Evolutionary conservation across 2,329 filamentous ascomycete genomes (phyloP).

Genomic region (Cercospora berteroae): DNA sequence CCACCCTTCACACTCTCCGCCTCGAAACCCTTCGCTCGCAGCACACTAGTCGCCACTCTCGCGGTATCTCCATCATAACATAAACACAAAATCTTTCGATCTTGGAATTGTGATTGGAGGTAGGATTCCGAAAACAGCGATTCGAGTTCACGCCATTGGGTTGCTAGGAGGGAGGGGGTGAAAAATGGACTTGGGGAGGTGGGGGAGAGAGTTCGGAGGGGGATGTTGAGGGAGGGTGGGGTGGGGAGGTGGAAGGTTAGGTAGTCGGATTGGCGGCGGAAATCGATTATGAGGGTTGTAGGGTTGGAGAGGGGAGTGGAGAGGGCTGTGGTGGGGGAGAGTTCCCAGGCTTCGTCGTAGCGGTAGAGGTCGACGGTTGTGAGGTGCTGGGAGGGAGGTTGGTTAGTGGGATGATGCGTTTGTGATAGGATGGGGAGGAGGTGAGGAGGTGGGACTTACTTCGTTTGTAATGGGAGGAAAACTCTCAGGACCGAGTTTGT

Average conservation of each 20-base stretch:
- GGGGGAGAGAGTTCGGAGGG: conserved; percentile 41
- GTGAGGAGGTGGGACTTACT: not conserved
- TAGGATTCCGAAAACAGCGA: conserved; percentile 38
- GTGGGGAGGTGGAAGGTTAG: conserved; percentile 4
- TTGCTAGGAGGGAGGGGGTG: conserved; percentile 44
- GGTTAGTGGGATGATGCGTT: not conserved
- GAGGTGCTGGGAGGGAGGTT: conserved; percentile 38
- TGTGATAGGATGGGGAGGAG: not conserved
- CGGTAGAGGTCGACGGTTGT: conserved; percentile 53
- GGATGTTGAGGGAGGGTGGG: conserved; percentile 22
- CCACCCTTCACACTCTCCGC: conserved; percentile 20
- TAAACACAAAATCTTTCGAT: conserved; percentile 46
- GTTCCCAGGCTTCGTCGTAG: conserved; percentile 58
- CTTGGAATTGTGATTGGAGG: conserved; percentile 29
- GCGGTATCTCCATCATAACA: conserved; percentile 58
- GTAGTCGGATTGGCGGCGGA: conserved; percentile 20
- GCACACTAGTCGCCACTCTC: conserved; percentile 54
- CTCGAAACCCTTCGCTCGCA: conserved; percentile 49
- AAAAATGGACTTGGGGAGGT: conserved; percentile 48
- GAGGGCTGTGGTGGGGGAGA: conserved; percentile 24
- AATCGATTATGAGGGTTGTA: conserved; percentile 26
- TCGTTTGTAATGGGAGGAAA: conserved; percentile 52
- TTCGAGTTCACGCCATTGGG: conserved; percentile 52
- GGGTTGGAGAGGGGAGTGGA: not conserved
- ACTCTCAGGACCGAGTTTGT: conserved; percentile 49